Conservation (phyloP, 106 monocot genomes). For the Dioscorea alata region DNA sequence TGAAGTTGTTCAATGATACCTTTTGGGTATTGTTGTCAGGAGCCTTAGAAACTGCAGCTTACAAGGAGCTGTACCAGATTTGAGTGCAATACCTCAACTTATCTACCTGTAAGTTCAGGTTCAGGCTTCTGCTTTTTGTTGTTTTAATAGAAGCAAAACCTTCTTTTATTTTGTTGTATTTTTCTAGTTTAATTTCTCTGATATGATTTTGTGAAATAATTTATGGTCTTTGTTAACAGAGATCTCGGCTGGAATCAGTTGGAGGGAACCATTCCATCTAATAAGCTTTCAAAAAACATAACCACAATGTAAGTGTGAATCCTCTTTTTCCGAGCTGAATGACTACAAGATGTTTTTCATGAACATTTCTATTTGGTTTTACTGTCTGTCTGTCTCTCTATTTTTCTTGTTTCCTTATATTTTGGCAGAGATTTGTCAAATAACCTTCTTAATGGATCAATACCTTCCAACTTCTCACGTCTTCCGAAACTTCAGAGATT, state of each 20-base stretch:
- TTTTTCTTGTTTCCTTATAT: constrained; percentile 4
- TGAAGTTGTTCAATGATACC: too few relatives aligned
- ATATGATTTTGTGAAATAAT: too few relatives aligned
- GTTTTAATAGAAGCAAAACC: background rate
- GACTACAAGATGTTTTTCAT: too few relatives aligned
- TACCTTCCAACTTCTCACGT: constrained; percentile 53
- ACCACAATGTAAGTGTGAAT: constrained; percentile 57
- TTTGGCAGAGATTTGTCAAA: constrained; percentile 53
- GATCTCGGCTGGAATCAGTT: constrained; percentile 81
- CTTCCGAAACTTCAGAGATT: constrained; percentile 56
- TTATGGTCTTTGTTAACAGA: constrained; percentile 15
- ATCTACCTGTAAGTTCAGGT: constrained; percentile 59
- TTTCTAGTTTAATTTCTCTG: too few relatives aligned
- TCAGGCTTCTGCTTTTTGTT: background rate
- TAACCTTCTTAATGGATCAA: constrained; percentile 54
- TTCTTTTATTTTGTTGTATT: background rate
- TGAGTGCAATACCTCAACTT: constrained; percentile 53
- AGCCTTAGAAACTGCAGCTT: constrained; percentile 85
- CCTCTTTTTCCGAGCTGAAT: too few relatives aligned
- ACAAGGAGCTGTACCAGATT: constrained; percentile 66
- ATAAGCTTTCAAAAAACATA: constrained; percentile 42
- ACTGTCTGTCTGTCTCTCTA: too few relatives aligned
- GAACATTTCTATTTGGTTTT: too few relatives aligned
- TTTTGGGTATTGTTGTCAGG: constrained; percentile 26
- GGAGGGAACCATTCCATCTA: constrained; percentile 50